Evolutionary conservation across 495 filamentous ascomycete species (phyloP).

Genomic region (Aspergillus taichungensis): DNA sequence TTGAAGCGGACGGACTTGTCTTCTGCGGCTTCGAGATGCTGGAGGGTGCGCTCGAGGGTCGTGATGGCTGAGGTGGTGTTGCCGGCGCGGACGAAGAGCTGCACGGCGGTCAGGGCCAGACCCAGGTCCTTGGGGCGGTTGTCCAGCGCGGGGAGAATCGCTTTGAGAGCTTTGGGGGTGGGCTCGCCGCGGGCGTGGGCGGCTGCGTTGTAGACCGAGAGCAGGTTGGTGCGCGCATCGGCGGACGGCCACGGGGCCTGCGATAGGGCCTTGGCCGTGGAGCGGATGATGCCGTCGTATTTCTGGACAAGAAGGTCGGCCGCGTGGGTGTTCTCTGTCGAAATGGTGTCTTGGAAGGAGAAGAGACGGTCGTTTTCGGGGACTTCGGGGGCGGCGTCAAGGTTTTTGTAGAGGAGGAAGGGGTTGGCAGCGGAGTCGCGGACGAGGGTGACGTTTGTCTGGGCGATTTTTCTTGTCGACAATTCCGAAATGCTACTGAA

Average conservation of each 20-base stretch:
- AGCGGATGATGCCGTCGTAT: constrained; percentile 58
- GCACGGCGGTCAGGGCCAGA: constrained; percentile 70
- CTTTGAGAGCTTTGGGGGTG: constrained; percentile 61
- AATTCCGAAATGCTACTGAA: constrained; percentile 60
- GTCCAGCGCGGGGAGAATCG: constrained; percentile 65
- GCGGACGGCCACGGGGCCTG: constrained; percentile 45
- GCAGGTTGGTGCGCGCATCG: constrained; percentile 48
- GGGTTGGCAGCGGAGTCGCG: constrained; percentile 58
- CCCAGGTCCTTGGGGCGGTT: constrained; percentile 76
- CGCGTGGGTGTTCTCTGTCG: constrained; percentile 60
- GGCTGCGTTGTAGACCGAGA: constrained; percentile 74
- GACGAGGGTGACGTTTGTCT: constrained; percentile 65
- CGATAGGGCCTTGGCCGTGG: constrained; percentile 51
- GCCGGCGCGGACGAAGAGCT: constrained; percentile 67
- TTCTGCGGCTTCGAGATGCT: constrained; percentile 56
- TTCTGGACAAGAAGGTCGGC: constrained; percentile 75
- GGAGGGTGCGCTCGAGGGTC: constrained; percentile 66
- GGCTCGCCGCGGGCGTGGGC: constrained; percentile 56
- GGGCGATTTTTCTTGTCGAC: constrained; percentile 67
- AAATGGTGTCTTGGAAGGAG: constrained; percentile 58
- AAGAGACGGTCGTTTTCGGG: constrained; percentile 66
- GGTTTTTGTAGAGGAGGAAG: constrained; percentile 61
- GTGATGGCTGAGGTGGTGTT: constrained; percentile 70
- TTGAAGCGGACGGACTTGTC: constrained; percentile 67
- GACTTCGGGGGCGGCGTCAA: constrained; percentile 48